These are phyloP conservation scores for Xylaria curta DNA, from an alignment of 495 filamentous ascomycete species.

Conservation along the genomic window DNA sequence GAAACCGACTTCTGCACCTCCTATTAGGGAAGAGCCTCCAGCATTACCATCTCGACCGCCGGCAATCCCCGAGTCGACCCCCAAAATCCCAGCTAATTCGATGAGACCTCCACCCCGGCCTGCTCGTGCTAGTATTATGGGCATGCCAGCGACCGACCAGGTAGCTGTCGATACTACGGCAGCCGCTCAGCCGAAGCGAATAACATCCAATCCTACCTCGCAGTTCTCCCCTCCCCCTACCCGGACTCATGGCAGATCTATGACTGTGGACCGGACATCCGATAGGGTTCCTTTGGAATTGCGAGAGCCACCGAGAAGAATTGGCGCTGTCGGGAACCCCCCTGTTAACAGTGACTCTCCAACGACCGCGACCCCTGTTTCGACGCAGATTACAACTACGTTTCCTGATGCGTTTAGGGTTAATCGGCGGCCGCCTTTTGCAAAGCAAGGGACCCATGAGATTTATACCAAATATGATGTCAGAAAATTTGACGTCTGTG, in stretches of 20 bases:
- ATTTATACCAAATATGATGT: constrained; percentile 89
- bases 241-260: constrained; percentile 55
- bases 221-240: constrained; percentile 47
- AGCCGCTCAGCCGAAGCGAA: constrained; percentile 55
- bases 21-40: constrained; percentile 58
- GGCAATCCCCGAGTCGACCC: constrained; percentile 40
- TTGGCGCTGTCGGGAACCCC: constrained; percentile 23
- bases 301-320: constrained; percentile 37
- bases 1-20: constrained; percentile 40
- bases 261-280: constrained; percentile 54
- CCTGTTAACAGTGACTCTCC: constrained; percentile 5
- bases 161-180: constrained; percentile 33
- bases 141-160: constrained; percentile 37
- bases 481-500: constrained; percentile 83
- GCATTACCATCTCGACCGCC: constrained; percentile 64
- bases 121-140: constrained; percentile 48
- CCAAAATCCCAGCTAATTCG: constrained; percentile 33
- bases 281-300: constrained; percentile 46
- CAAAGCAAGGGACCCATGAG: constrained; percentile 70
- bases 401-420: constrained; percentile 86
- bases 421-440: constrained; percentile 81
- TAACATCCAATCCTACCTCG: constrained; percentile 56
- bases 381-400: constrained; percentile 38
- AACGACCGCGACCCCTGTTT: not conserved
- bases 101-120: constrained; percentile 55